Evolutionary conservation across 1,139 yeast species (phyloP).

Genomic region (Oligophagozyma castellii): DNA sequence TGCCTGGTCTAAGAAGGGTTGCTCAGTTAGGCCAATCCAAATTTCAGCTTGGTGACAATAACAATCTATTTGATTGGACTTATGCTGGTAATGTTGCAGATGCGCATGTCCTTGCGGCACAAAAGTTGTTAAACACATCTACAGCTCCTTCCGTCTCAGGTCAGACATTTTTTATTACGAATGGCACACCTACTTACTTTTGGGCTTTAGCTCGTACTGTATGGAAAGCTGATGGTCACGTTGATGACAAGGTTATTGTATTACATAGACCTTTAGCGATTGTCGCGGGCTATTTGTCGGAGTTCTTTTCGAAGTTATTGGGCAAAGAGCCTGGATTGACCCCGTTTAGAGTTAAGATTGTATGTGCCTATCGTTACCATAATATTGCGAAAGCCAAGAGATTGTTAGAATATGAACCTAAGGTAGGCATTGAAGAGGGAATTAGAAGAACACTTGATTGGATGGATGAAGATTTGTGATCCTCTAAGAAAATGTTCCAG

Average conservation of each 20-base stretch:
- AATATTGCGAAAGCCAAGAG: slow-evolving; percentile 78
- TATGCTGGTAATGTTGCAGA: slow-evolving; percentile 99
- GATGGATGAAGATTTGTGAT: slow-evolving; percentile 52
- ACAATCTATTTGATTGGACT: slow-evolving; percentile 90
- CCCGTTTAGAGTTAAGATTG: slow-evolving; percentile 85
- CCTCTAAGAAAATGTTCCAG: too few relatives aligned
- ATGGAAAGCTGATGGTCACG: slow-evolving; percentile 91
- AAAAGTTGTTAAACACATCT: slow-evolving; percentile 41
- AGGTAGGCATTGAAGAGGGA: slow-evolving; percentile 71
- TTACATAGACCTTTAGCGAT: slow-evolving; percentile 64
- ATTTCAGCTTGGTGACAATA: slow-evolving; percentile 88
- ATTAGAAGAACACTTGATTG: slow-evolving; percentile 69
- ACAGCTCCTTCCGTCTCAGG: slow-evolving; percentile 47
- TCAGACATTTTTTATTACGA: slow-evolving; percentile 79
- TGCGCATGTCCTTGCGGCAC: slow-evolving; percentile 86
- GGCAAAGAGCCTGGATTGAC: slow-evolving; percentile 92
- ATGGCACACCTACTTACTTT: slow-evolving; percentile 89
- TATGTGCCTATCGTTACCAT: slow-evolving; percentile 92
- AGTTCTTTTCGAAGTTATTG: slow-evolving; percentile 49
- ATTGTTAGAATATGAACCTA: slow-evolving; percentile 67
- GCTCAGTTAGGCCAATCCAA: slow-evolving; percentile 78
- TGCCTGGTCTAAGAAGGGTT: slow-evolving; percentile 81
- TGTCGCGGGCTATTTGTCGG: slow-evolving; percentile 65
- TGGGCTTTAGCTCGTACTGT: slow-evolving; percentile 96
- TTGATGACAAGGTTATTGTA: slow-evolving; percentile 55